These are phyloP conservation scores for Styphnolobium japonicum DNA, from an alignment of 306 rosid species.

Conservation along the genomic window DNA sequence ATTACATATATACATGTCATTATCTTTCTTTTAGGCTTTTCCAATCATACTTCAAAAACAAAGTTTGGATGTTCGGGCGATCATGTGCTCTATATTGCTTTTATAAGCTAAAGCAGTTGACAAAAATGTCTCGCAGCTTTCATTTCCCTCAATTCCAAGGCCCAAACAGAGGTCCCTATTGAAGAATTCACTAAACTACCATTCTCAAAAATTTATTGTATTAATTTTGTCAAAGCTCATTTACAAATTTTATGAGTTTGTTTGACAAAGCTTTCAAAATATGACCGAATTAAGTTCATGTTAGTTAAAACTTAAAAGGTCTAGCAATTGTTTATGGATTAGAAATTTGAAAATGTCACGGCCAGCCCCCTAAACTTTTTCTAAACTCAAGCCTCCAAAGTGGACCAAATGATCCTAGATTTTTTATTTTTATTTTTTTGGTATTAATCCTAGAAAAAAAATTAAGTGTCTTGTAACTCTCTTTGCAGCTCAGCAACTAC, in stretches of 20 bases:
- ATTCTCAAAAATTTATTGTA: not conserved
- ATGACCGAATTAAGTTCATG: not conserved
- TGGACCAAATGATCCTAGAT: not conserved
- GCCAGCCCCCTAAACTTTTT: not conserved
- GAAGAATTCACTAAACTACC: not conserved
- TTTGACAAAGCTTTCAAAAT: not conserved
- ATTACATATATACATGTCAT: not conserved
- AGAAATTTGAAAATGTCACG: not conserved
- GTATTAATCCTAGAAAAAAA: too few relatives aligned
- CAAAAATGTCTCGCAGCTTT: too few relatives aligned
- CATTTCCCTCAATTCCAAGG: not conserved
- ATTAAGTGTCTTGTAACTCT: not conserved
- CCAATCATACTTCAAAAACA: not conserved
- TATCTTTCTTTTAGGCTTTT: not conserved
- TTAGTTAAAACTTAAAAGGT: not conserved
- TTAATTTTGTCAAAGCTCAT: not conserved
- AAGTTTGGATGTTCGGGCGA: too few relatives aligned
- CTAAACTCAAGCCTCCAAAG: not conserved
- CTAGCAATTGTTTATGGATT: not conserved
- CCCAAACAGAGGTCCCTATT: not conserved
- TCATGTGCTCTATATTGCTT: not conserved
- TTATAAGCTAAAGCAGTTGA: too few relatives aligned
- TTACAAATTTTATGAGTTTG: not conserved
- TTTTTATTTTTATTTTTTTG: too few relatives aligned
- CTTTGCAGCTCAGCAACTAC: slow-evolving; percentile 71